Conservation (phyloP, 2,329 filamentous ascomycete species). For the Penicillium frequentans region DNA sequence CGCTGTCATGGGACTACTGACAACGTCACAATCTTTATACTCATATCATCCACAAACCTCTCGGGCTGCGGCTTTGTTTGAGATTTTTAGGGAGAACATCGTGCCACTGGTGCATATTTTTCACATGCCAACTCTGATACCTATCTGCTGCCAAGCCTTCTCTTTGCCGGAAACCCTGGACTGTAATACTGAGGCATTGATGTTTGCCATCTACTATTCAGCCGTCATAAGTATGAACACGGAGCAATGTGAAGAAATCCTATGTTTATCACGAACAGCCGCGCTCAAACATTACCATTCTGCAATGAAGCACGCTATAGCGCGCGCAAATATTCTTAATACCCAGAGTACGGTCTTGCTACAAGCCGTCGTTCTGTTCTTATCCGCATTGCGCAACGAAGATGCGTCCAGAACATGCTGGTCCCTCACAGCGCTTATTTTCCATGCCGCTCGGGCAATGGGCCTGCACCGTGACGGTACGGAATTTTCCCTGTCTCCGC, state of each 20-base stretch:
- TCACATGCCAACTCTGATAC: slow-evolving; percentile 53
- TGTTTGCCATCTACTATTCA: slow-evolving; percentile 61
- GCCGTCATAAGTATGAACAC: slow-evolving; percentile 53
- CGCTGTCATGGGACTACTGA: slow-evolving; percentile 47
- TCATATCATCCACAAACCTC: slow-evolving; percentile 49
- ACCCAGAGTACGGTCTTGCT: slow-evolving; percentile 58
- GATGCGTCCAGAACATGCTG: slow-evolving; percentile 27
- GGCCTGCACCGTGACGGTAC: slow-evolving; percentile 44
- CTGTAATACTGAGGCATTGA: slow-evolving; percentile 54
- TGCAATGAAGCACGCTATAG: slow-evolving; percentile 59
- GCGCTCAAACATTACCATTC: slow-evolving; percentile 56
- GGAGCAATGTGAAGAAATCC: slow-evolving; percentile 46
- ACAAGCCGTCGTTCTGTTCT: slow-evolving; percentile 59
- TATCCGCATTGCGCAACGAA: slow-evolving; percentile 45
- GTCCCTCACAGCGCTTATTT: slow-evolving; percentile 30
- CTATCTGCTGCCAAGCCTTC: slow-evolving; percentile 47
- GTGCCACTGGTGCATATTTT: slow-evolving; percentile 57
- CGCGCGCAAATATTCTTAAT: slow-evolving; percentile 59
- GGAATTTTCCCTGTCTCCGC: slow-evolving; percentile 42
- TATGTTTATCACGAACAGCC: slow-evolving; percentile 48
- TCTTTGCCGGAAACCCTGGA: slow-evolving; percentile 47
- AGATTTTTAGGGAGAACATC: slow-evolving; percentile 33
- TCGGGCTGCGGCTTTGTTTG: slow-evolving; percentile 13
- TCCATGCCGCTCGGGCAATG: slow-evolving; percentile 30
- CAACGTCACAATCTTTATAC: slow-evolving; percentile 52